Conservation (phyloP, 1,139 yeast species). For the Protomyces inouyei region DNA sequence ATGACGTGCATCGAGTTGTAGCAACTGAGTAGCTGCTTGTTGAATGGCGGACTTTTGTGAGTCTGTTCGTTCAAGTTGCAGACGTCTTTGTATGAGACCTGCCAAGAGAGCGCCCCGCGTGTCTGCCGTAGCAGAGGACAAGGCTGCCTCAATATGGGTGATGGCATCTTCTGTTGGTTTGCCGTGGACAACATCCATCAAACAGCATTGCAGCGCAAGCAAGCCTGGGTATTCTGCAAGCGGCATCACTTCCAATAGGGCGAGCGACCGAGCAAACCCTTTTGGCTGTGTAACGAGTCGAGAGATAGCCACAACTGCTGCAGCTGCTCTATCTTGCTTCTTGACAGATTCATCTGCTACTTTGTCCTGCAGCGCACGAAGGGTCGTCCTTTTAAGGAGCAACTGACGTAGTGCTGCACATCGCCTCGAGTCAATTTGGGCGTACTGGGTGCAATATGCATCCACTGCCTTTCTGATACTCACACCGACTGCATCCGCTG, state of each 20-base stretch:
- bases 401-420: slow-evolving; percentile 4
- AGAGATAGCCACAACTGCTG: slow-evolving; percentile 1
- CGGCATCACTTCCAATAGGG: slow-evolving; percentile 2
- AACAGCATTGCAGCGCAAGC: slow-evolving; percentile 1
- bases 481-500: slow-evolving; percentile 8
- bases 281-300: not conserved
- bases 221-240: slow-evolving; percentile 1
- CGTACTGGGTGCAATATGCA: not conserved
- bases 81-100: slow-evolving; percentile 8
- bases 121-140: not conserved
- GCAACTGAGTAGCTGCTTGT: not conserved
- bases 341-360: not conserved
- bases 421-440: not conserved
- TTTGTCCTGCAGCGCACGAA: not conserved
- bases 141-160: not conserved
- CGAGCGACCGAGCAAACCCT: slow-evolving; percentile 6
- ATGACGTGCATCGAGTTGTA: not conserved
- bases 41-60: not conserved
- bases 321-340: not conserved
- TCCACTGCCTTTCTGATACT: slow-evolving; percentile 1
- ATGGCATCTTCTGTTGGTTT: not conserved
- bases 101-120: not conserved
- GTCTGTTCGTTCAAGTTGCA: not conserved
- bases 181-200: not conserved
- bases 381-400: not conserved